These are phyloP conservation scores for Trypanosoma vivax DNA, from an alignment of 208 protist species.

Conservation along the genomic window DNA sequence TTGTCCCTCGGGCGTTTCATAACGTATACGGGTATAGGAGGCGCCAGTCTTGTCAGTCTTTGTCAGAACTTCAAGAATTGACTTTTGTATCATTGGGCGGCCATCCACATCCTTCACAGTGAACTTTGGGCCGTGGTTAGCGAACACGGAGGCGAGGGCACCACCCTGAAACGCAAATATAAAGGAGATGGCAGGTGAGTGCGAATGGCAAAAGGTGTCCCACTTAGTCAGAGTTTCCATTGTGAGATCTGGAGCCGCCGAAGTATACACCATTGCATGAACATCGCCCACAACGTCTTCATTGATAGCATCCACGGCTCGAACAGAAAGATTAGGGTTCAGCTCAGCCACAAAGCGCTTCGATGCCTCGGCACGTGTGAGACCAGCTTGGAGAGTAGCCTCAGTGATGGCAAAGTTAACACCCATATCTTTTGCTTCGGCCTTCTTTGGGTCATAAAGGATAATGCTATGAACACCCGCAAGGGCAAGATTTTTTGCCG, in stretches of 20 bases:
- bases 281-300: conserved; percentile 43
- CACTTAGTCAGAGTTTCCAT: conserved; percentile 57
- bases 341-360: conserved; percentile 69
- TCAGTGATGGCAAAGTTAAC: conserved; percentile 87
- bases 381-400: conserved; percentile 32
- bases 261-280: conserved; percentile 67
- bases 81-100: conserved; percentile 72
- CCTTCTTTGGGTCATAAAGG: conserved; percentile 62
- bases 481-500: conserved; percentile 89
- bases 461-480: conserved; percentile 82
- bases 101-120: conserved; percentile 81
- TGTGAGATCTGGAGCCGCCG: conserved; percentile 61
- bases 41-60: conserved; percentile 51
- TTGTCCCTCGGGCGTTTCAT: conserved; percentile 82
- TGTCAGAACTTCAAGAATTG: conserved; percentile 52
- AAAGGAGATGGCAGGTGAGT: conserved; percentile 63
- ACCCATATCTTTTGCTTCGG: conserved; percentile 63
- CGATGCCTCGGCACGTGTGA: conserved; percentile 59
- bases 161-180: conserved; percentile 68
- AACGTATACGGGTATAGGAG: conserved; percentile 67
- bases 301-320: conserved; percentile 41
- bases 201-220: conserved; percentile 70
- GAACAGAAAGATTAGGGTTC: conserved; percentile 84
- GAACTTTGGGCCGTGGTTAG: conserved; percentile 69
- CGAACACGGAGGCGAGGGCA: conserved; percentile 70